Conservation (phyloP, 352 stramenopile genomes). For the Blastocystis hominis region DNA sequence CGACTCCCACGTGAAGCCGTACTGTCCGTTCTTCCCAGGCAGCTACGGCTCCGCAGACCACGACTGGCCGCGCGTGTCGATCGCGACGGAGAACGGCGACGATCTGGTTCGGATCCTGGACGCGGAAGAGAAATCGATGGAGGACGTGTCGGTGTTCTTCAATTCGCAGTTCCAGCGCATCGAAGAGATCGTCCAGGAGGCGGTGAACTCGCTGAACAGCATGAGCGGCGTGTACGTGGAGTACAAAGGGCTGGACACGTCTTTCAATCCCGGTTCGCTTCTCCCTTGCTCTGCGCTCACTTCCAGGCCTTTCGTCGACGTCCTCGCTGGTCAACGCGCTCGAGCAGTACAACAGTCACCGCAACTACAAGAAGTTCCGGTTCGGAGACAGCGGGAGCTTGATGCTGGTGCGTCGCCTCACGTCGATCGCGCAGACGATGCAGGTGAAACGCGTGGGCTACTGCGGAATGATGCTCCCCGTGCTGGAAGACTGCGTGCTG, state of each 20-base stretch:
- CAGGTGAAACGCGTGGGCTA: not conserved
- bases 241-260: not conserved
- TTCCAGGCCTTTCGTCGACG: not conserved
- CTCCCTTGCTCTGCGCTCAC: not conserved
- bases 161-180: not conserved
- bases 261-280: not conserved
- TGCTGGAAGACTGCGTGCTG: not conserved
- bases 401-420: not conserved
- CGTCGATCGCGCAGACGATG: not conserved
- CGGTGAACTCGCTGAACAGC: not conserved
- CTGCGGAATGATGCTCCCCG: slow-evolving; percentile 10
- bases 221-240: not conserved
- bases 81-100: not conserved
- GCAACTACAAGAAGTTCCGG: not conserved
- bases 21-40: not conserved
- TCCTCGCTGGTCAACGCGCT: not conserved
- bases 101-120: not conserved
- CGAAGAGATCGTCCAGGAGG: not conserved
- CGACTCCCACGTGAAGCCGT: not conserved
- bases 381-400: slow-evolving; percentile 1
- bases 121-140: not conserved
- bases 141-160: not conserved
- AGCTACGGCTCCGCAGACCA: not conserved
- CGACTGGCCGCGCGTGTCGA: not conserved
- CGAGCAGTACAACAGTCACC: not conserved